Evolutionary conservation across 2,329 filamentous ascomycete genomes (phyloP).

Genomic region (Pseudodiploospora longispora): DNA sequence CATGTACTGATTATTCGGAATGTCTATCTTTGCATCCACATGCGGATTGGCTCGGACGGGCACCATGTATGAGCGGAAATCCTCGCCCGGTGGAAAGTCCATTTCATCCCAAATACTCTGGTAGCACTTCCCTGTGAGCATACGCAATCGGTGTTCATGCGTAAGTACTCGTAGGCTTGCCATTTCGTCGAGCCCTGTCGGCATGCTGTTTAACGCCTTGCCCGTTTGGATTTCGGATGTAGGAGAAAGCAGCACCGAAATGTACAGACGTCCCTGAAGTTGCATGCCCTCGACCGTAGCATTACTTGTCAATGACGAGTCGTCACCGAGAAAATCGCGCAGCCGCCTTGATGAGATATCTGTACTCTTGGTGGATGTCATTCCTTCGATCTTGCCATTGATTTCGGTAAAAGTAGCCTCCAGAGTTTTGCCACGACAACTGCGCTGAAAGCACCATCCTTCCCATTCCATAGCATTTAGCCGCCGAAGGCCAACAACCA

Average conservation of each 20-base stretch:
- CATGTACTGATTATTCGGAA: background rate
- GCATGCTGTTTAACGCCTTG: background rate
- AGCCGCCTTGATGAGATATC: constrained; percentile 1
- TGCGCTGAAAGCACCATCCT: constrained; percentile 6
- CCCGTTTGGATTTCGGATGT: constrained; percentile 2
- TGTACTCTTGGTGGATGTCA: background rate
- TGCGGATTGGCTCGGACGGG: background rate
- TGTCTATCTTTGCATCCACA: background rate
- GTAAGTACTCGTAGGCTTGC: background rate
- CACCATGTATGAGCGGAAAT: background rate
- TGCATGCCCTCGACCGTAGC: constrained; percentile 5
- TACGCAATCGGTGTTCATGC: background rate
- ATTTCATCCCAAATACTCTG: background rate
- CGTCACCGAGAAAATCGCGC: constrained; percentile 3
- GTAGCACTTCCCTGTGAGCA: background rate
- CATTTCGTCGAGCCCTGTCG: background rate
- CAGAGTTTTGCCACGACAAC: background rate
- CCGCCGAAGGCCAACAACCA: constrained; percentile 4
- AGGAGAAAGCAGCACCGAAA: constrained; percentile 2
- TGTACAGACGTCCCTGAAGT: constrained; percentile 7
- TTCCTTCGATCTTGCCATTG: constrained; percentile 2
- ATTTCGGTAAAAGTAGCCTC: constrained; percentile 1
- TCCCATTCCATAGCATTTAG: constrained; percentile 8
- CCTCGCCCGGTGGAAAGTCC: no score
- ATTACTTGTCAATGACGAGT: constrained; percentile 3